Percentiles rank a stretch among this genome's conserved stretches.
Conservation (phyloP, 2,329 filamentous ascomycete genomes). For the Fonsecaea multimorphosa region DNA sequence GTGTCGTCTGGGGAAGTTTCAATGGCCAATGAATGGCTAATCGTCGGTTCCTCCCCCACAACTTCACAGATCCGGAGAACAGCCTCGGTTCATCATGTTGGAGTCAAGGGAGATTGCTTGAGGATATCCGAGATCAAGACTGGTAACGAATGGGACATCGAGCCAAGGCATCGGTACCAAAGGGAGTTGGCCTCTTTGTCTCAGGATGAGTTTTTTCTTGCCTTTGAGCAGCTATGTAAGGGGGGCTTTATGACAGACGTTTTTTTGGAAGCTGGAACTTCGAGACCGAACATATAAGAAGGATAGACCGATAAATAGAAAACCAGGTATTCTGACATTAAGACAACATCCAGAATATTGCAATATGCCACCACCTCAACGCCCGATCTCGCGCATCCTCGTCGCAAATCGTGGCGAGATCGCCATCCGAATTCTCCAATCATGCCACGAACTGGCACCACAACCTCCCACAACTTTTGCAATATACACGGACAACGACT, state of each 20-base stretch:
- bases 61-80: conserved; percentile 13
- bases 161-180: too few relatives aligned
- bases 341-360: too few relatives aligned
- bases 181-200: too few relatives aligned
- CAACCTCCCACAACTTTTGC: conserved; percentile 59
- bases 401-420: conserved; percentile 64
- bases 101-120: not conserved
- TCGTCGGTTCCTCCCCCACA: conserved; percentile 2
- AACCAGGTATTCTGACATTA: too few relatives aligned
- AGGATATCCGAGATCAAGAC: not conserved
- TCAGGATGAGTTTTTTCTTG: too few relatives aligned
- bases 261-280: too few relatives aligned
- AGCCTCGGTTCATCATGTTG: conserved; percentile 17
- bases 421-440: conserved; percentile 64
- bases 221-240: too few relatives aligned
- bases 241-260: too few relatives aligned
- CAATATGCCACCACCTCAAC: conserved; percentile 37
- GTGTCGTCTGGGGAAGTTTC: not conserved
- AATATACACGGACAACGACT: conserved; percentile 62
- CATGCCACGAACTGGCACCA: conserved; percentile 64
- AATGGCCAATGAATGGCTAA: not conserved
- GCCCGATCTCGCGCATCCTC: conserved; percentile 58
- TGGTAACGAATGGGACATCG: too few relatives aligned
- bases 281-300: too few relatives aligned
- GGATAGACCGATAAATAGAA: too few relatives aligned